Base-by-base conservation (phyloP, 1,139 yeast genomes). In the Magnusiomyces suaveolens region DNA sequence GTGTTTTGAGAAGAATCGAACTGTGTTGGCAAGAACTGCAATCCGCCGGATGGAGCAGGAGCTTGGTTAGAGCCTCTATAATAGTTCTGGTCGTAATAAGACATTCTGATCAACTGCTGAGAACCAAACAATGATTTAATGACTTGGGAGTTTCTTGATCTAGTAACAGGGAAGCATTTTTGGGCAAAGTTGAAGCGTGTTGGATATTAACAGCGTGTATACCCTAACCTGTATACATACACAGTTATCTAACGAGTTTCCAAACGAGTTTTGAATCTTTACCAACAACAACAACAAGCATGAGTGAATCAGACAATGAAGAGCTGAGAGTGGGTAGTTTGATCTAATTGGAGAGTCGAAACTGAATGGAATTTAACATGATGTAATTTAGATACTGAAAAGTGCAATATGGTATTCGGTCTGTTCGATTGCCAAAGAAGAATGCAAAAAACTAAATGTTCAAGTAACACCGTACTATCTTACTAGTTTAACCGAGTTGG, bases 21-120 rank as follows among this genome's bases (percentile, higher is more conserved):
- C 41, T 61, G 61, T n/a, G 63, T 57, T 10, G 62, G 57, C 46
- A 60, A 58, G 46, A 62, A 60, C 38, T 60, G 62, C 8, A 60
- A 54, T 36, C 60, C 60, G 29, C 48, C 41, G n/a, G 14, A 20
- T 21, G 41, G 12, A 2, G 25, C 24, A 14, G 39, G 55, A n/a
- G n/a, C n/a, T n/a, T n/a, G 49, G 48, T 39, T n/a, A 18, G 16
- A 10, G 6, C 46, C 26, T 3, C 26, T n/a, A 43, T 21, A 43
- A 10, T 6, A 12, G 16, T 18, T 32, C 18, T 48, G 50, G 20
- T 26, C 36, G 20, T 49, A 49, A 47, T 49, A 49, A 2, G 51
- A 29, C 51, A 49, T 49, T 6, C 14, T 32, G 14, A 8, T 32
- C 14, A 8, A n/a, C n/a, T n/a, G n/a, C n/a, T n/a, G n/a, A n/a